phyloP scores from a whole-genome alignment of 2,329 filamentous ascomycete species.

The Diaporthe citriasiana region DNA sequence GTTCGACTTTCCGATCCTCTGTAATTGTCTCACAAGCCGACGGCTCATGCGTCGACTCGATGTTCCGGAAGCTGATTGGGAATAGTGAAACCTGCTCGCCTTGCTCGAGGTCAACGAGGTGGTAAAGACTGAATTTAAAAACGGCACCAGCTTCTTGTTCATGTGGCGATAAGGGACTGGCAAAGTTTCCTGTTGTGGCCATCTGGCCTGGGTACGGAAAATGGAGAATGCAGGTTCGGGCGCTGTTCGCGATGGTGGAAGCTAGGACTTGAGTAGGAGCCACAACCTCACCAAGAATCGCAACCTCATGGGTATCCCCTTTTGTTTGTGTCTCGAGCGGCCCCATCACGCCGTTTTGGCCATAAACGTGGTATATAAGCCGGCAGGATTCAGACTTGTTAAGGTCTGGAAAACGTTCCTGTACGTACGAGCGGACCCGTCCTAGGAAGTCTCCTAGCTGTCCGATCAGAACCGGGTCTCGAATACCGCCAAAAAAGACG shows the following conservation, averaged over 20 bases:
- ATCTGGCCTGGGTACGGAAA: conserved; percentile 3
- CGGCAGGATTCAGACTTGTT: background rate
- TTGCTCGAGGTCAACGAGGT: conserved; percentile 5
- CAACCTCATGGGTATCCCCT: background rate
- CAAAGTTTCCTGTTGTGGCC: conserved; percentile 17
- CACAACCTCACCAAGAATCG: conserved; percentile 3
- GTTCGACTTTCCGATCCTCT: background rate
- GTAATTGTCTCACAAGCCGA: background rate
- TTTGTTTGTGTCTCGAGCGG: background rate
- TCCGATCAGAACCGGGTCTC: background rate
- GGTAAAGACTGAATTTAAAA: conserved; percentile 11
- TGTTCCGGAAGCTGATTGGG: background rate
- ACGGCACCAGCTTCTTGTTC: conserved; percentile 11
- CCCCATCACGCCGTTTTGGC: conserved; percentile 8
- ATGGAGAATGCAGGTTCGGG: background rate
- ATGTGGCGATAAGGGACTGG: background rate
- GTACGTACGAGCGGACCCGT: background rate
- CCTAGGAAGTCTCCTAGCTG: background rate
- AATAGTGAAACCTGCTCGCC: conserved; percentile 2
- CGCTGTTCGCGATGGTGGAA: background rate
- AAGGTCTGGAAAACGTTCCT: background rate
- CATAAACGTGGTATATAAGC: conserved; percentile 1
- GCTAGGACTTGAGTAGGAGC: background rate
- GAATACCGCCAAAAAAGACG: background rate
- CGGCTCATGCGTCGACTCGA: background rate